These are phyloP conservation scores for Cyclotella sp. DNA, from an alignment of 108 stramenopile species.

Conservation along the genomic window DNA sequence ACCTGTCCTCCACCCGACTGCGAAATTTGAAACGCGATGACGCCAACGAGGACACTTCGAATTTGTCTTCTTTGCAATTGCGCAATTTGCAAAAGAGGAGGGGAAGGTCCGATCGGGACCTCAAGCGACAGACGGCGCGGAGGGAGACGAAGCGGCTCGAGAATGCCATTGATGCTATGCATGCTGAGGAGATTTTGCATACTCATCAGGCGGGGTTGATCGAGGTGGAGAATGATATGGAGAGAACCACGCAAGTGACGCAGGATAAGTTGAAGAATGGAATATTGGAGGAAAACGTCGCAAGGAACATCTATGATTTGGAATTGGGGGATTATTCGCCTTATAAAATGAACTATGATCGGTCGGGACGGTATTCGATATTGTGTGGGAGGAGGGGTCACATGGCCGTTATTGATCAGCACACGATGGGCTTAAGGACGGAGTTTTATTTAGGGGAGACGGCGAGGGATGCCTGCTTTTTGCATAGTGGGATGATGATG, in stretches of 20 bases:
- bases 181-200: slow-evolving; percentile 76
- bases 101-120: slow-evolving; percentile 14
- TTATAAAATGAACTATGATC: slow-evolving; percentile 79
- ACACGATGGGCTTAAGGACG: slow-evolving; percentile 52
- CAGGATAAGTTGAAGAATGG: slow-evolving; percentile 65
- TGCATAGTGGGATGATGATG: slow-evolving; percentile 93
- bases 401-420: slow-evolving; percentile 87
- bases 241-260: slow-evolving; percentile 68
- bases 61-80: slow-evolving; percentile 6
- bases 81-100: slow-evolving; percentile 23
- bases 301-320: slow-evolving; percentile 82
- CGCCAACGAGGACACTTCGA: slow-evolving; percentile 8
- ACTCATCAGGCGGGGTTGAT: slow-evolving; percentile 71
- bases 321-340: slow-evolving; percentile 62
- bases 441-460: slow-evolving; percentile 87
- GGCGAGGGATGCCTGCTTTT: slow-evolving; percentile 89
- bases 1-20: slow-evolving; percentile 26
- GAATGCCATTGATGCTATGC: slow-evolving; percentile 77
- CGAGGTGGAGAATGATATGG: slow-evolving; percentile 83
- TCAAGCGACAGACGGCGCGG: slow-evolving; percentile 32
- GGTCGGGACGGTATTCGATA: slow-evolving; percentile 74
- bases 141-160: slow-evolving; percentile 64
- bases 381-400: slow-evolving; percentile 68
- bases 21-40: slow-evolving; percentile 36
- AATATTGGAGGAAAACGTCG: slow-evolving; percentile 64